Percentiles rank a stretch among this genome's conserved stretches.
phyloP scores from a whole-genome alignment of 495 filamentous ascomycete genomes.

The Penicillium atrosanguineum region DNA sequence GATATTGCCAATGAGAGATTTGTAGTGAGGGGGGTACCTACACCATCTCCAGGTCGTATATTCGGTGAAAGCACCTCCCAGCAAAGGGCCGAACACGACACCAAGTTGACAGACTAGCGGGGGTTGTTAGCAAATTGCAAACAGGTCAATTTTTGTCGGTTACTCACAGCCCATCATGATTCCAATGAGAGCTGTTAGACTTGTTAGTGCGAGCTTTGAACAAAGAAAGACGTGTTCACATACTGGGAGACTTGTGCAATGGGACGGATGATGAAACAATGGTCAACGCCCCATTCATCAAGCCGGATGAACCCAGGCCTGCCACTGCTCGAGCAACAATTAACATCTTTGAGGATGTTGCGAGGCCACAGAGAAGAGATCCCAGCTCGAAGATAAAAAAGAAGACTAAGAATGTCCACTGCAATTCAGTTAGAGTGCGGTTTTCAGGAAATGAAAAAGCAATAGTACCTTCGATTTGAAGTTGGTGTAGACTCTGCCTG shows the following conservation, averaged over 20 bases:
- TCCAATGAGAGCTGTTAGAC: slow-evolving; percentile 25
- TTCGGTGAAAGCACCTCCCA: slow-evolving; percentile 58
- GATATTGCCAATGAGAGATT: slow-evolving; percentile 4
- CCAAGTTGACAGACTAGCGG: slow-evolving; percentile 32
- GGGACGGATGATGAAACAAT: slow-evolving; percentile 49
- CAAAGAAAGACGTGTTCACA: not conserved
- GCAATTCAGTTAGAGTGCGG: not conserved
- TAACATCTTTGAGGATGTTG: slow-evolving; percentile 41
- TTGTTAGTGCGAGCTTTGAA: slow-evolving; percentile 12
- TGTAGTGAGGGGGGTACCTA: slow-evolving; percentile 22
- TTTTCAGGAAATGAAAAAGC: not conserved
- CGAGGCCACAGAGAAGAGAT: slow-evolving; percentile 42
- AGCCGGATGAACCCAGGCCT: slow-evolving; percentile 40
- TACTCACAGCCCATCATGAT: slow-evolving; percentile 36
- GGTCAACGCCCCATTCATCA: slow-evolving; percentile 52
- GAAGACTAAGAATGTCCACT: slow-evolving; percentile 37
- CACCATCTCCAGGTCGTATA: slow-evolving; percentile 55
- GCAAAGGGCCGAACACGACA: slow-evolving; percentile 48
- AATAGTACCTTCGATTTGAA: slow-evolving; percentile 39
- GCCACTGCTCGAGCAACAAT: slow-evolving; percentile 47
- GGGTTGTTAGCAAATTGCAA: slow-evolving; percentile 2
- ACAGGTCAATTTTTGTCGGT: slow-evolving; percentile 1
- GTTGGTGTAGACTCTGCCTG: slow-evolving; percentile 46
- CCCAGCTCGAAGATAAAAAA: slow-evolving; percentile 43
- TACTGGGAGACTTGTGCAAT: slow-evolving; percentile 41